Conservation (phyloP, 73 alveolate genomes). For the Paramecium caudatum region DNA sequence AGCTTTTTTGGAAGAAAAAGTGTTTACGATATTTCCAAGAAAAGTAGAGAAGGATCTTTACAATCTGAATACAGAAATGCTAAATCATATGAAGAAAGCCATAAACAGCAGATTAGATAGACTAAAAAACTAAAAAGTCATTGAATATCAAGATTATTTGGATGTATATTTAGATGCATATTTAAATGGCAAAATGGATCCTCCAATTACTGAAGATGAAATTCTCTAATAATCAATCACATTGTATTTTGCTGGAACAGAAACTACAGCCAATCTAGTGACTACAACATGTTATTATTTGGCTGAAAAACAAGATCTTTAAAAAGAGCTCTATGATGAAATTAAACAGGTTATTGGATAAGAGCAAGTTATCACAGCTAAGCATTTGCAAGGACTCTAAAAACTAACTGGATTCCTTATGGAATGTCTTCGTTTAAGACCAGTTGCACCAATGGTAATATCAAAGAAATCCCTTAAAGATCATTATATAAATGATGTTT, state of each 20-base stretch:
- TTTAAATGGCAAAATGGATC: background rate
- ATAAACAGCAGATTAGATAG: background rate
- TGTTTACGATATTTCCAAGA: background rate
- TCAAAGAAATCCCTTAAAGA: background rate
- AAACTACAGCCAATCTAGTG: slow-evolving; percentile 49
- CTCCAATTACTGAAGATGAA: slow-evolving; percentile 32
- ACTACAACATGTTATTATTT: slow-evolving; percentile 17
- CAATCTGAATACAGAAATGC: background rate
- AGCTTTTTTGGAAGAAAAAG: slow-evolving; percentile 61
- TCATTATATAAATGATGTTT: slow-evolving; percentile 18
- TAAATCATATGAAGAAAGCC: slow-evolving; percentile 28
- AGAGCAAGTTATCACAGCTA: background rate
- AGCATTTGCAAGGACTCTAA: background rate
- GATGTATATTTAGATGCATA: slow-evolving; percentile 32
- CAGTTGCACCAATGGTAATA: slow-evolving; percentile 25
- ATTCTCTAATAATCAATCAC: slow-evolving; percentile 46
- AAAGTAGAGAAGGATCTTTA: slow-evolving; percentile 17
- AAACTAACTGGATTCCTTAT: slow-evolving; percentile 42
- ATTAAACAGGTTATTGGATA: background rate
- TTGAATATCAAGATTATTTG: background rate
- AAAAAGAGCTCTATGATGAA: slow-evolving; percentile 38
- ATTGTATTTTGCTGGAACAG: slow-evolving; percentile 65
- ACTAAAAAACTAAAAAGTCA: background rate
- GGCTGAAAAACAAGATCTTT: background rate
- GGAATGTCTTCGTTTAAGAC: slow-evolving; percentile 59